Base-by-base conservation (phyloP, 306 rosid genomes). In the Datisca glomerata region DNA sequence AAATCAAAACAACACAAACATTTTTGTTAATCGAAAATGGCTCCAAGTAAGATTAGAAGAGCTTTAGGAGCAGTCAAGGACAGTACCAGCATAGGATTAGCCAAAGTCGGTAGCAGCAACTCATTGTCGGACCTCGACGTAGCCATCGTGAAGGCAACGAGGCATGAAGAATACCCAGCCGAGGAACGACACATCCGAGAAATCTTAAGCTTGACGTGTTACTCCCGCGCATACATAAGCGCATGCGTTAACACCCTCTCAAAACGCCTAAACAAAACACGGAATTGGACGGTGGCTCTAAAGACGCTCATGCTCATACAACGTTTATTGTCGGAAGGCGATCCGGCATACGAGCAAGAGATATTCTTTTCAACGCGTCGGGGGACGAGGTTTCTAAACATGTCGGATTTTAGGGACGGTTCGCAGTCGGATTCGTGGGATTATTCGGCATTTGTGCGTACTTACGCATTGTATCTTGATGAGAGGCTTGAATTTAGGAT, bases 21-120 rank as follows among this genome's bases (percentile, higher is more conserved):
- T 3, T 34, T 3, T 3, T 34, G 1, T 12, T 12, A 1, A 12
- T 34, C 40, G n/a, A 2, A 6, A 12, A 34, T 84, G 95, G 56
- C 79, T 27, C 74, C 68, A 22, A 80, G 79, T 72, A 80, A 72
- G 51, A 51, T 89, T 12, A 74, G 80, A 68, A 72, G 51, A 63
- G 98, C 98, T 42, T 43, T 89, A 36, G 95, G 93, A 29, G 95
- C 84, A 4, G 93, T 89, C 23, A 89, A 89, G 75, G 98, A 89
- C 74, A 76, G 65, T 46, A 89, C 95, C 16, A 89, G 86, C 81
- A 89, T 89, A 49, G 78, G 95, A 17, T 72, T 89, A 15, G 98
- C 98, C 1, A 80, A 74, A 49, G 98, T 89, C 0, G 91, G 93
- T n/a, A 72, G 73, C 84, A 83, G 95, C 58, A 45, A 60, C 12